Evolutionary conservation across 2,329 filamentous ascomycete genomes (phyloP).

Genomic region (Ophiostoma triangulosporum): DNA sequence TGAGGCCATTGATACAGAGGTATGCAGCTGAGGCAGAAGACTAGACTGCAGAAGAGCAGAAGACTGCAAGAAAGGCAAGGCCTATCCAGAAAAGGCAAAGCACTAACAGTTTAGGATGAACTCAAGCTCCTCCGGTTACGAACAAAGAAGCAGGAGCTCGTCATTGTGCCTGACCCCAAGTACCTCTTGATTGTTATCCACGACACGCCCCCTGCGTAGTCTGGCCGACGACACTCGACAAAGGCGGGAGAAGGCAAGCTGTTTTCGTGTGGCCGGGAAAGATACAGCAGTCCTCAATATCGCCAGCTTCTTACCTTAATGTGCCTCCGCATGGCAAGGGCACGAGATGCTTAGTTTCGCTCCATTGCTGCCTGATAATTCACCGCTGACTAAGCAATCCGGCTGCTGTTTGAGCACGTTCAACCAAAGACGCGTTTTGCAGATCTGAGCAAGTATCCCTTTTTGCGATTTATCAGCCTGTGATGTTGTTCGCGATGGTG

Average conservation of each 20-base stretch:
- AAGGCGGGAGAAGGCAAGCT: background rate
- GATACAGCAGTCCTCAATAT: too few relatives aligned
- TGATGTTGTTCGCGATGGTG: too few relatives aligned
- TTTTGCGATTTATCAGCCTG: too few relatives aligned
- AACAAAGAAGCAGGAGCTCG: conserved; percentile 74
- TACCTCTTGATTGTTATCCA: conserved; percentile 70
- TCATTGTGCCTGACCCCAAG: conserved; percentile 69
- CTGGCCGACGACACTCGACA: background rate
- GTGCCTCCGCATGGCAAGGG: too few relatives aligned
- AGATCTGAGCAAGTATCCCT: too few relatives aligned
- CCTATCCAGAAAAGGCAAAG: background rate
- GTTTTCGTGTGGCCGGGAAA: background rate
- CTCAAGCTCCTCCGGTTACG: conserved; percentile 61
- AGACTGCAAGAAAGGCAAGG: conserved; percentile 24
- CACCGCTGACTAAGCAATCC: too few relatives aligned
- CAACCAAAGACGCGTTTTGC: too few relatives aligned
- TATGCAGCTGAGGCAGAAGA: conserved; percentile 19
- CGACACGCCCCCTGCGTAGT: conserved; percentile 57
- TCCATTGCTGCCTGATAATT: too few relatives aligned
- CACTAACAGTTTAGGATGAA: conserved; percentile 43
- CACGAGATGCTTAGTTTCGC: too few relatives aligned
- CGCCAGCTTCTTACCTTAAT: too few relatives aligned
- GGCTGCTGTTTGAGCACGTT: too few relatives aligned
- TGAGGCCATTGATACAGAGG: conserved; percentile 59
- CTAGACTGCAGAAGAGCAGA: too few relatives aligned